A percentile compares a stretch with the other conserved stretches of the same genome.
These are phyloP conservation scores for Tuber calosporum DNA, from an alignment of 495 filamentous ascomycete species.

Conservation along the genomic window DNA sequence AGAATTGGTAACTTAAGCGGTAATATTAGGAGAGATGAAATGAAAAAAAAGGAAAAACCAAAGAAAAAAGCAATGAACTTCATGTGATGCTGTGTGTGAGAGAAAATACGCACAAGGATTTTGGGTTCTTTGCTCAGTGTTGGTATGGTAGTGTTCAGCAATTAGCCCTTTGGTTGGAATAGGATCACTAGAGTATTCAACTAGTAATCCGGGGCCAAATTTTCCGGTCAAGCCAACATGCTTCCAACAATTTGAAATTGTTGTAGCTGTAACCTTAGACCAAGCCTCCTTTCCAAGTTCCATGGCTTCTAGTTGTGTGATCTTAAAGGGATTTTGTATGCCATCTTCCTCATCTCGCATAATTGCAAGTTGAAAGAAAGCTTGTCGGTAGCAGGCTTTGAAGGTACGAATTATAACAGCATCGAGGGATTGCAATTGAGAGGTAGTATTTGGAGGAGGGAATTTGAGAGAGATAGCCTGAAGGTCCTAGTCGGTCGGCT, in stretches of 20 bases:
- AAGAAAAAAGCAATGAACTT: not conserved
- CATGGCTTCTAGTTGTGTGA: slow-evolving; percentile 28
- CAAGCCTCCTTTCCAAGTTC: slow-evolving; percentile 28
- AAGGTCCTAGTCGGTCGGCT: slow-evolving; percentile 20
- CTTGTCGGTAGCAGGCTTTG: slow-evolving; percentile 36
- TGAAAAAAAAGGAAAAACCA: too few species aligned
- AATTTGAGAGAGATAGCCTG: slow-evolving; percentile 27
- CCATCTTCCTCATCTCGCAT: slow-evolving; percentile 17
- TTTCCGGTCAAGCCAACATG: slow-evolving; percentile 6
- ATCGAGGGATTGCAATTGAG: slow-evolving; percentile 40
- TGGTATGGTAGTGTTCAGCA: not conserved
- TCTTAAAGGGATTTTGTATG: slow-evolving; percentile 17
- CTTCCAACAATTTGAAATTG: slow-evolving; percentile 35
- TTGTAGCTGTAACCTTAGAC: slow-evolving; percentile 11
- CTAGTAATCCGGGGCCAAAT: slow-evolving; percentile 6
- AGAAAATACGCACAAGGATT: not conserved
- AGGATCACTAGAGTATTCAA: slow-evolving; percentile 2
- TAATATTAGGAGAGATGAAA: too few species aligned
- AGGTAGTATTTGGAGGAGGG: slow-evolving; percentile 41
- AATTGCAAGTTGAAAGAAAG: slow-evolving; percentile 37
- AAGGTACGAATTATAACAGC: slow-evolving; percentile 41
- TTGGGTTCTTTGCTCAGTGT: not conserved
- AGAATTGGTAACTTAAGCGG: not conserved
- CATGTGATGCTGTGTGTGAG: not conserved
- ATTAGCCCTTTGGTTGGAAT: not conserved